Evolutionary conservation across 1,284 basidiomycete species (phyloP).

Genomic region (Naganishia albida): DNA sequence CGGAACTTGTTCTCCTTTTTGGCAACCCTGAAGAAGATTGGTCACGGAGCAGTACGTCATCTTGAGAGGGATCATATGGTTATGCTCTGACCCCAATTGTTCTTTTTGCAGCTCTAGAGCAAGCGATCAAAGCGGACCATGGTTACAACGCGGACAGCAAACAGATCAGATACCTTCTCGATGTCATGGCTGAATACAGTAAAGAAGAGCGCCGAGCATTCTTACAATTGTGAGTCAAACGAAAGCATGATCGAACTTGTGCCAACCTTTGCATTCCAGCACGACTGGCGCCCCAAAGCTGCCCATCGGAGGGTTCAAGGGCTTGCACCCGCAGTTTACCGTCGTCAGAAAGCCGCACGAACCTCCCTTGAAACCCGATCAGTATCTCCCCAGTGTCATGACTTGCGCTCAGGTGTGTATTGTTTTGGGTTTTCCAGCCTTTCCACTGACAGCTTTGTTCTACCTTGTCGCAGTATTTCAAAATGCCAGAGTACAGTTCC

Average conservation of each 20-base stretch:
- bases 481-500: constrained; percentile 87
- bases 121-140: constrained; percentile 94
- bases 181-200: constrained; percentile 82
- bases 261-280: constrained; percentile 37
- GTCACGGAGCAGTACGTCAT: constrained; percentile 75
- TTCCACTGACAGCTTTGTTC: not conserved
- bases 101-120: constrained; percentile 67
- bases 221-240: constrained; percentile 69
- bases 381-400: constrained; percentile 97
- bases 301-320: constrained; percentile 94
- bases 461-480: constrained; percentile 64
- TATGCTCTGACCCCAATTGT: not conserved
- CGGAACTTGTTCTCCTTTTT: constrained; percentile 90
- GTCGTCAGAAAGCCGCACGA: constrained; percentile 87
- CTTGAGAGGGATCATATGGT: not conserved
- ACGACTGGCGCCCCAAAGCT: constrained; percentile 93
- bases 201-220: constrained; percentile 74
- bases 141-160: constrained; percentile 94
- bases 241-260: not conserved
- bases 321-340: constrained; percentile 88
- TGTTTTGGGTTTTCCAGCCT: not conserved
- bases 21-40: constrained; percentile 95
- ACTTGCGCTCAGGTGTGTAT: constrained; percentile 79
- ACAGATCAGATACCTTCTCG: constrained; percentile 81
- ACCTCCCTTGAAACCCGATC: constrained; percentile 81